Conservation (phyloP, 2,329 filamentous ascomycete genomes). For the Aureobasidium pullulans region DNA sequence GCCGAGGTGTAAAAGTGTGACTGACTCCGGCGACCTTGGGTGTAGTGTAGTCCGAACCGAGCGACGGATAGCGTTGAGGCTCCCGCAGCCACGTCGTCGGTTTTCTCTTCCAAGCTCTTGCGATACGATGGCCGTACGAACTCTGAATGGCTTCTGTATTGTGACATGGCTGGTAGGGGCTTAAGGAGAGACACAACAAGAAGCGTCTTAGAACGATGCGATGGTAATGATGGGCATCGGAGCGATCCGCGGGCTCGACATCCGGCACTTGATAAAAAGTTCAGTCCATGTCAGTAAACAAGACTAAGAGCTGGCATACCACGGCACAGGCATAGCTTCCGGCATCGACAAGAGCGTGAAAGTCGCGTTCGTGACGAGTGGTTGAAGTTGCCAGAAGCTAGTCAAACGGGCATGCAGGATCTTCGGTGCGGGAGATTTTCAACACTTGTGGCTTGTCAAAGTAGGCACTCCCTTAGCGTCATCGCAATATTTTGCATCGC, state of each 20-base stretch:
- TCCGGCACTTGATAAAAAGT: slow-evolving; percentile 1
- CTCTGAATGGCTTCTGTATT: no score
- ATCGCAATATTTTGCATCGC: neutral
- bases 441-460: neutral
- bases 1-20: neutral
- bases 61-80: neutral
- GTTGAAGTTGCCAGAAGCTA: slow-evolving; percentile 1
- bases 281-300: neutral
- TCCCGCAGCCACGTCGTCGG: neutral
- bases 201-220: neutral
- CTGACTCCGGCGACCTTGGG: neutral
- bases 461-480: neutral
- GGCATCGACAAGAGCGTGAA: neutral
- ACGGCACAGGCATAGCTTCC: neutral
- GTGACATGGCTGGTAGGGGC: neutral
- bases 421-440: slow-evolving; percentile 1
- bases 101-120: neutral
- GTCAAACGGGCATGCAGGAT: neutral
- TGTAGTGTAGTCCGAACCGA: neutral
- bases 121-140: neutral
- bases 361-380: neutral
- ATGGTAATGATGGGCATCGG: neutral
- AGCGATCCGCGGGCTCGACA: neutral
- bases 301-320: neutral
- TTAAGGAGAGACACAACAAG: neutral